A percentile compares a stretch with the other conserved stretches of the same genome.
Evolutionary conservation across 768 basidiomycete species (phyloP).

Genomic region (Phylloporus sp.): DNA sequence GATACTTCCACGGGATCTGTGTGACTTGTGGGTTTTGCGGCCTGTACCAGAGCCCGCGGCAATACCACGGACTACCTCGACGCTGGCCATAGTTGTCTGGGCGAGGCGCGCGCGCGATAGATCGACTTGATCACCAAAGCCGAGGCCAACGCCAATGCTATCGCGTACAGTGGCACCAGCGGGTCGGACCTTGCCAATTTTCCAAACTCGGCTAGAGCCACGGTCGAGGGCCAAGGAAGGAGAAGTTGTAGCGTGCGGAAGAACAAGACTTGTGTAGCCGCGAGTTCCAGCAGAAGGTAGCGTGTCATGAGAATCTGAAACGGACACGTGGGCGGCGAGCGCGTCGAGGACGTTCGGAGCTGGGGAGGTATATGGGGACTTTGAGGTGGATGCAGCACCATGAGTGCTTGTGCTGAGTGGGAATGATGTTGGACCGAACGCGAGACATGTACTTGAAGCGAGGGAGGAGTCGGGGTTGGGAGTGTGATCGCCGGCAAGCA

Average conservation of each 20-base stretch:
- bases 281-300: conserved; percentile 49
- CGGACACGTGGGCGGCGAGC: conserved; percentile 28
- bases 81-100: conserved; percentile 84
- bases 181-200: conserved; percentile 12
- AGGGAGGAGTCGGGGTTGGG: conserved; percentile 3
- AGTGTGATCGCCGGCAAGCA: conserved; percentile 3
- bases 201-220: conserved; percentile 24
- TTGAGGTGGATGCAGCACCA: conserved; percentile 22
- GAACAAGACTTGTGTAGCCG: conserved; percentile 50
- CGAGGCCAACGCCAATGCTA: conserved; percentile 25
- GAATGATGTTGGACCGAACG: conserved; percentile 12
- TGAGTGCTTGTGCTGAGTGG: conserved; percentile 12
- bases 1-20: conserved; percentile 19
- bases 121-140: conserved; percentile 53
- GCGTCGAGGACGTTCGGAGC: conserved; percentile 30
- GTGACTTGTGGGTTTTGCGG: conserved; percentile 15
- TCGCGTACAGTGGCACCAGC: conserved; percentile 17
- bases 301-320: conserved; percentile 20
- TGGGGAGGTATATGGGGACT: conserved; percentile 28
- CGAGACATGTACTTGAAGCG: conserved; percentile 7
- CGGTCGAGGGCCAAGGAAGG: conserved; percentile 14
- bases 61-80: conserved; percentile 67
- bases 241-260: conserved; percentile 38
- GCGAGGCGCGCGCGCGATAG: conserved; percentile 73
- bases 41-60: conserved; percentile 21